Base-by-base conservation (phyloP, 495 filamentous ascomycete genomes). In the Patellaria atrata region DNA sequence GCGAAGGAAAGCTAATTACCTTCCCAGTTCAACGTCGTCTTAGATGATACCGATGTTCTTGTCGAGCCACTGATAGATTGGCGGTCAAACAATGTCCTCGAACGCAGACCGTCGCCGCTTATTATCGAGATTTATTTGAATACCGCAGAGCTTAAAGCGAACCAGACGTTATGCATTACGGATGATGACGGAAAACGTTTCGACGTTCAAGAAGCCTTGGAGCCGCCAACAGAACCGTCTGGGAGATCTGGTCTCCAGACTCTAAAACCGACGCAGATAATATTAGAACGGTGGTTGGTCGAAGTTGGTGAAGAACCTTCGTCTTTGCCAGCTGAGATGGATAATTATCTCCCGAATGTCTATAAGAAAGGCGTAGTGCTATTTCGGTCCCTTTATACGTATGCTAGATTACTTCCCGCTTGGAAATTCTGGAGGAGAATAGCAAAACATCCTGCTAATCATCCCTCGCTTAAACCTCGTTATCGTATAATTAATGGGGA, bases 351-450 rank as follows among this genome's bases (percentile, higher is more conserved):
- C 30, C 84, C 89, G 3, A 87, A 82, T 15, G 75, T 89, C 39
- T 97, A 97, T 64, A 97, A 96, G 62, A 84, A 87, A 59, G 77
- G 75, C 47, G 89, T 97, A 41, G 77, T 96, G 36, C 70, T 96
- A 41, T 94, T 96, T 58, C 71, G 91, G 38, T 85, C 84, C 6
- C 66, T 97, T n/a, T 94, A 83, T 56, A 67, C 82, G 10, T 79
- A 77, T 33, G 71, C 81, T 17, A 80, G 79, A 45, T 68, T 94
- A 37, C 56, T 93, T 44, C 91, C 91, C 14, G 77, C 82, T 16
- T 92, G 79, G 79, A 91, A 79, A 60, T 78, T 52, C 18, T 48
- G 49, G 35, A 42, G 53, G 16, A 38, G 40, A 20, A 49, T 92
- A 43, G 68, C 75, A 19, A 80, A 79, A 48, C 71, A 73, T 28